Conservation (phyloP, 1,139 yeast genomes). For the Candida freyschussii region DNA sequence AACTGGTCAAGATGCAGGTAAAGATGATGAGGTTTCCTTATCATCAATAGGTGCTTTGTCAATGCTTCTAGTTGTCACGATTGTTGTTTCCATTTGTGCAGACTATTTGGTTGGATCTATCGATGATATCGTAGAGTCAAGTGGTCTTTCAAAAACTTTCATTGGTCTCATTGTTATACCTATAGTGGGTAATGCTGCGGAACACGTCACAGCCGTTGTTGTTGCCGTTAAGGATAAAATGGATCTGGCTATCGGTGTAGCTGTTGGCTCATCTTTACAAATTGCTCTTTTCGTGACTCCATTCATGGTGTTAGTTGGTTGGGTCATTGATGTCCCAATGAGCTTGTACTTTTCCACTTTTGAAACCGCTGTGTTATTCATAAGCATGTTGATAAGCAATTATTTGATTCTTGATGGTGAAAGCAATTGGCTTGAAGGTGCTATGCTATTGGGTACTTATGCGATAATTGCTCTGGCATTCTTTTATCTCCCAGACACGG, state of each 20-base stretch:
- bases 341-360: conserved; percentile 85
- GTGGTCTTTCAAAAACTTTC: conserved; percentile 90
- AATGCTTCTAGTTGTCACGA: conserved; percentile 58
- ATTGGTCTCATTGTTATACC: conserved; percentile 92
- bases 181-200: conserved; percentile 97
- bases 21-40: conserved; percentile 31
- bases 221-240: conserved; percentile 95
- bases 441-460: conserved; percentile 83
- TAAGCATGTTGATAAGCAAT: conserved; percentile 82
- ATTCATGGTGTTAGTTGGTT: conserved; percentile 86
- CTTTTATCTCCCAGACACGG: conserved; percentile 47
- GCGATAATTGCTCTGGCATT: conserved; percentile 84
- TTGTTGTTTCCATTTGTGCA: conserved; percentile 87
- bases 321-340: conserved; percentile 91
- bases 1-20: conserved; percentile 7
- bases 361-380: conserved; percentile 87
- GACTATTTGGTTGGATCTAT: conserved; percentile 91
- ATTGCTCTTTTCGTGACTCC: conserved; percentile 95
- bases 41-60: conserved; percentile 39
- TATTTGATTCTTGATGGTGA: conserved; percentile 90
- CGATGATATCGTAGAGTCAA: conserved; percentile 75
- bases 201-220: conserved; percentile 92
- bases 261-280: conserved; percentile 95
- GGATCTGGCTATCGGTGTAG: conserved; percentile 97
- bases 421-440: conserved; percentile 96